Evolutionary conservation across 257 asterid genomes (phyloP).

Genomic region (Haberlea rhodopensis): DNA sequence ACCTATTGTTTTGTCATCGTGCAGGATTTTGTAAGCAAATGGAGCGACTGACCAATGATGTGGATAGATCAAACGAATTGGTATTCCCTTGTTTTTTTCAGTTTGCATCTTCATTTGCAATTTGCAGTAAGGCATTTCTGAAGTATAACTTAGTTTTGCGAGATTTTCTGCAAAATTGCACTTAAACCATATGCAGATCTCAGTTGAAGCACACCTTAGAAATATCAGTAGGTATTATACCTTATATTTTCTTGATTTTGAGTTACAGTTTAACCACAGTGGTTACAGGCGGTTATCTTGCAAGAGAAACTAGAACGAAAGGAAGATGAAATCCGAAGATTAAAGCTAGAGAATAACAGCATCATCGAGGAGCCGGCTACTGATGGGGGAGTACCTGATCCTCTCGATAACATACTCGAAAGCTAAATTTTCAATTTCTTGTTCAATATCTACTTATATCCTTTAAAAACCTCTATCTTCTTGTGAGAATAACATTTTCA

Average conservation of each 20-base stretch:
- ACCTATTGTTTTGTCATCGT: conserved; percentile 22
- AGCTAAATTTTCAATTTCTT: conserved; percentile 15
- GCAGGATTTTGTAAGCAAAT: conserved; percentile 80
- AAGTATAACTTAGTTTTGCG: background rate
- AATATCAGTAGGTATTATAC: background rate
- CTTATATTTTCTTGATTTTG: conserved; percentile 1
- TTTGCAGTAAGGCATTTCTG: no score
- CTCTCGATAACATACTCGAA: conserved; percentile 38
- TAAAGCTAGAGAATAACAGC: conserved; percentile 42
- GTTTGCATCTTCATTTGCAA: background rate
- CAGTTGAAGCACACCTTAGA: background rate
- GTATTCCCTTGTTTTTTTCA: conserved; percentile 29
- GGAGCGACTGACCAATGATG: conserved; percentile 68
- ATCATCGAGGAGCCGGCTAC: conserved; percentile 32
- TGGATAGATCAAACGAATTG: conserved; percentile 90
- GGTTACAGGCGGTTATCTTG: conserved; percentile 60
- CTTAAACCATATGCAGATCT: background rate
- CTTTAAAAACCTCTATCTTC: no score
- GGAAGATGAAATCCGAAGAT: conserved; percentile 54
- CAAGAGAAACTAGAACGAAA: conserved; percentile 77
- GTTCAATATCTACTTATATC: no score
- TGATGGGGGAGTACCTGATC: conserved; percentile 31
- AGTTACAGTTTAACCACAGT: background rate
- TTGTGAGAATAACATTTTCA: no score
- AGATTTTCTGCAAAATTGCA: background rate